Evolutionary conservation across 2,329 filamentous ascomycete species (phyloP).

Genomic region (Calonectria fujianensis): DNA sequence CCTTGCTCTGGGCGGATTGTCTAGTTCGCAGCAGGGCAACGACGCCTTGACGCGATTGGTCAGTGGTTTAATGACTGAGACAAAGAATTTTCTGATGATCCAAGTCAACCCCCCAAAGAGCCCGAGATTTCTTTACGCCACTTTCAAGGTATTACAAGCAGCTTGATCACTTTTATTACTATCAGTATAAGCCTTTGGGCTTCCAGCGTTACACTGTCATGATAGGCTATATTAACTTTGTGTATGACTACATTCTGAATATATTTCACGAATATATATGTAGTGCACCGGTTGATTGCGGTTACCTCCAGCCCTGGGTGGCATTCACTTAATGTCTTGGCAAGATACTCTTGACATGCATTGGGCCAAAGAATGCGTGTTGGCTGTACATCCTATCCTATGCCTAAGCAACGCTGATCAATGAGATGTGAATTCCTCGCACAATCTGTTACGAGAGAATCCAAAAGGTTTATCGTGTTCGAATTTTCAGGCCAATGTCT

Average conservation of each 20-base stretch:
- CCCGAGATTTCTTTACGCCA: neutral
- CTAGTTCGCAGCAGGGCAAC: neutral
- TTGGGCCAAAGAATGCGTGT: neutral
- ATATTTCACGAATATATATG: neutral
- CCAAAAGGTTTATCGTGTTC: neutral
- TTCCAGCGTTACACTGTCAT: neutral
- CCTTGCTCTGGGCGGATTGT: neutral
- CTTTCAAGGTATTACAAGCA: neutral
- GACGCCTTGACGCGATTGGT: neutral
- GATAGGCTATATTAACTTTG: neutral
- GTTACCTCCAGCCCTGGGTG: neutral
- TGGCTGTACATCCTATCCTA: neutral
- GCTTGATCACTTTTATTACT: neutral
- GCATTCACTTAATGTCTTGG: rapidly evolving
- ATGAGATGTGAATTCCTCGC: neutral
- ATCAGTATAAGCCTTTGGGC: neutral
- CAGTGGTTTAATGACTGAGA: neutral
- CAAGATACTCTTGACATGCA: neutral
- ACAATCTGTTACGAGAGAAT: neutral
- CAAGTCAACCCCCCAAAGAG: neutral
- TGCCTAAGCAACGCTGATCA: neutral
- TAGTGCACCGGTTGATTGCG: neutral
- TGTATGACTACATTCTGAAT: too few relatives aligned
- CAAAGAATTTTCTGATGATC: neutral
- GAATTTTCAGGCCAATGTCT: neutral